Evolutionary conservation across 2,329 filamentous ascomycete species (phyloP), one percentile per base, ranked within the genome.

Genomic region (Colletotrichum aenigma): DNA sequence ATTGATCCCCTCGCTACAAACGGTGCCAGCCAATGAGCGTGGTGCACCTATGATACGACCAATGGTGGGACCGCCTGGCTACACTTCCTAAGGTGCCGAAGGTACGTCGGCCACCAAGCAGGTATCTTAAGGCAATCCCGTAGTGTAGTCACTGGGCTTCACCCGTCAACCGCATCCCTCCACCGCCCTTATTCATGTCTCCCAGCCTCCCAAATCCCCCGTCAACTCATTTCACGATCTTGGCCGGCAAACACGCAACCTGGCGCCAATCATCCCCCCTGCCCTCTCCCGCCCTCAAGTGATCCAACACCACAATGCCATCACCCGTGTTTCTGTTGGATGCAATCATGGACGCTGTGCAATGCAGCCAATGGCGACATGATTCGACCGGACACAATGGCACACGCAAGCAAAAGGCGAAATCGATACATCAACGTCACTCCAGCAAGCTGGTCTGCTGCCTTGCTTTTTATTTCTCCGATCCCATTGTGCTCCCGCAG

Each of bases 221-320:
- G 34, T 64, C 43, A 60, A 75, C 43, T 26, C 58, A 76, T 74
- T 66, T 68, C 74, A 73, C 64, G 64, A 65, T 76, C 74, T 58
- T 32, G 73, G 74, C 70, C 58, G 58, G 70, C 65, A 73, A 72
- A 76, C 70, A 74, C 74, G 70, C 74, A 76, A 76, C 70, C 64
- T 68, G 58, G 64, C 32, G 58, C 74, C 74, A 69, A 74, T 76
- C 74, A 76, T 4, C 13, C 24, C 21, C 69, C 48, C 36, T 66
- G 70, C 43, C n/a, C 60, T 30, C 61, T 64, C 48, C 28, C 36
- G 58, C 58, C 21, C 34, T 69, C 38, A 30, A 58, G 32, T 43
- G 43, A 73, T 64, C 74, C 58, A 68, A 58, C 56, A 60, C 64
- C 58, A 36, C 24, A 32, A 73, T 76, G 74, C 74, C 74, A 74